Evolutionary conservation across 2,329 filamentous ascomycete genomes (phyloP).

Genomic region (Cytospora piceicola): DNA sequence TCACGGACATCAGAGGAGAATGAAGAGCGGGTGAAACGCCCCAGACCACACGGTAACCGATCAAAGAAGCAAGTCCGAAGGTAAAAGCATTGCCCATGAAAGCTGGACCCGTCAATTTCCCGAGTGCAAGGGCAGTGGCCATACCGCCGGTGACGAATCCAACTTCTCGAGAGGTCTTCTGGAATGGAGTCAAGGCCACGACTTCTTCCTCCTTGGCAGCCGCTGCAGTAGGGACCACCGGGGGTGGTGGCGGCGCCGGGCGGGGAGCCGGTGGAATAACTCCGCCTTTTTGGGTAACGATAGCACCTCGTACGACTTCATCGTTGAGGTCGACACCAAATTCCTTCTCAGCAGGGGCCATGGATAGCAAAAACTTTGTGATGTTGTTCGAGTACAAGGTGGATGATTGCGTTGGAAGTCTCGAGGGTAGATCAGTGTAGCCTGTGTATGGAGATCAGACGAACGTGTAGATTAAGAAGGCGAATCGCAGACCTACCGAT

Average conservation of each 20-base stretch:
- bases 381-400: conserved; percentile 95
- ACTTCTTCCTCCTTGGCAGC: conserved; percentile 59
- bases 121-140: conserved; percentile 73
- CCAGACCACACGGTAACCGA: conserved; percentile 89
- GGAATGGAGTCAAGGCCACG: conserved; percentile 77
- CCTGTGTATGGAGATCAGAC: conserved; percentile 46
- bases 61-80: conserved; percentile 80
- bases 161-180: conserved; percentile 78
- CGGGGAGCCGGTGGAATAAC: conserved; percentile 77
- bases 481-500: conserved; percentile 62
- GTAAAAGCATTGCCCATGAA: conserved; percentile 91
- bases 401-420: conserved; percentile 85
- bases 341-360: conserved; percentile 75
- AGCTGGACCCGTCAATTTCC: conserved; percentile 78
- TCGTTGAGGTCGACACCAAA: conserved; percentile 82
- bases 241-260: conserved; percentile 62
- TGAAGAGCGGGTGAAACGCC: conserved; percentile 82
- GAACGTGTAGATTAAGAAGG: not conserved
- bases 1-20: conserved; percentile 89
- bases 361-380: conserved; percentile 83
- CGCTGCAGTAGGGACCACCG: conserved; percentile 55
- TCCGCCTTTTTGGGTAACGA: conserved; percentile 78
- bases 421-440: conserved; percentile 86
- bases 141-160: conserved; percentile 76
- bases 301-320: conserved; percentile 83